These are phyloP conservation scores for Penicillium cataractarum DNA, from an alignment of 495 filamentous ascomycete genomes.

Conservation along the genomic window DNA sequence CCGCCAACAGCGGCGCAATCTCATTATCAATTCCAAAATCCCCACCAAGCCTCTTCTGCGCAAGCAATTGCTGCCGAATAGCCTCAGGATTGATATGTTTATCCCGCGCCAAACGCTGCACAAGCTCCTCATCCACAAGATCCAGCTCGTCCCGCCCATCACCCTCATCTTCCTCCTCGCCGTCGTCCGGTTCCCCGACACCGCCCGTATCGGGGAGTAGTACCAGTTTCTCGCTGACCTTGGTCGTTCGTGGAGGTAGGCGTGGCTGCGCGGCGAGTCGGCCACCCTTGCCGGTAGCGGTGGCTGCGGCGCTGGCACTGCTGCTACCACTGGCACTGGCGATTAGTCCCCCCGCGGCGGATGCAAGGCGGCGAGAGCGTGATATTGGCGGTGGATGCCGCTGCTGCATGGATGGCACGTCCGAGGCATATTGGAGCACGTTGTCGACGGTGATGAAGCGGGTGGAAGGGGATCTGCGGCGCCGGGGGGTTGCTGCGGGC, in stretches of 20 bases:
- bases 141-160: conserved; percentile 36
- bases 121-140: conserved; percentile 53
- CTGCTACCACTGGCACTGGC: conserved; percentile 23
- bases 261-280: conserved; percentile 64
- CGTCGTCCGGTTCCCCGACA: conserved; percentile 29
- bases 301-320: conserved; percentile 22
- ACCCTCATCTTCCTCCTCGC: conserved; percentile 26
- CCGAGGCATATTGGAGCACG: conserved; percentile 88
- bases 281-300: conserved; percentile 34
- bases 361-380: conserved; percentile 53
- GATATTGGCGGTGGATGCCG: conserved; percentile 67
- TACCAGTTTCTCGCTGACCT: conserved; percentile 93
- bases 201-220: conserved; percentile 81
- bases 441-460: conserved; percentile 96
- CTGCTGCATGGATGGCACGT: conserved; percentile 93
- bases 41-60: conserved; percentile 43
- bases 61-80: conserved; percentile 40
- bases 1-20: conserved; percentile 71
- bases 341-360: conserved; percentile 41
- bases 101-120: conserved; percentile 42
- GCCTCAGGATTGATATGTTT: conserved; percentile 44
- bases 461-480: conserved; percentile 55
- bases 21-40: conserved; percentile 65
- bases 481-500: conserved; percentile 36
- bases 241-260: conserved; percentile 84